Evolutionary conservation across 768 basidiomycete genomes (phyloP).

Genomic region (Naganishia kalamii): DNA sequence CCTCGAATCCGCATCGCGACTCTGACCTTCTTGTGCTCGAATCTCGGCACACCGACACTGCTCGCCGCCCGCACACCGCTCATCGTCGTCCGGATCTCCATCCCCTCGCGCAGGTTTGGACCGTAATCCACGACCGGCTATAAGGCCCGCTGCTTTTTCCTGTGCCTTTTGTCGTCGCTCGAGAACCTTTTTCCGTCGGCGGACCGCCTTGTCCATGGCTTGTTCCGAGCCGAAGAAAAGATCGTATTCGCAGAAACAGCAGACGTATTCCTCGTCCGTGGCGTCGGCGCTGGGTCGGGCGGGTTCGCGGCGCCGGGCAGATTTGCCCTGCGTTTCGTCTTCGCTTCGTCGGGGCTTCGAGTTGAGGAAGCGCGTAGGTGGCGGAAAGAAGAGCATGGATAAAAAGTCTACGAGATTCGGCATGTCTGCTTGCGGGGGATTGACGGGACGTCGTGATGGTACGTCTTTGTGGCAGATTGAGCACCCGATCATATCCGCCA

Average conservation of each 20-base stretch:
- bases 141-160: conserved; percentile 38
- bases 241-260: conserved; percentile 86
- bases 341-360: conserved; percentile 27
- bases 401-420: conserved; percentile 22
- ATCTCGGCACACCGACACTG: conserved; percentile 19
- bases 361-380: conserved; percentile 39
- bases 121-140: conserved; percentile 33
- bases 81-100: conserved; percentile 3
- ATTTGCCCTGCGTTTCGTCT: not conserved
- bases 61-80: conserved; percentile 11
- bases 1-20: not conserved
- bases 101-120: not conserved
- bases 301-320: not conserved
- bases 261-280: conserved; percentile 81
- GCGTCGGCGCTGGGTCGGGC: conserved; percentile 13
- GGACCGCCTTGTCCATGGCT: conserved; percentile 60
- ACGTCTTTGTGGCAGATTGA: too few relatives aligned
- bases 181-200: conserved; percentile 72
- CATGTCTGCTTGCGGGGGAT: conserved; percentile 29
- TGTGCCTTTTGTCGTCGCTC: conserved; percentile 32
- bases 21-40: not conserved
- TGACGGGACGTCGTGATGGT: conserved; percentile 29
- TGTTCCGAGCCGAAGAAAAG: conserved; percentile 80
- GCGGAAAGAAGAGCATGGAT: conserved; percentile 36
- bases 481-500: not conserved